A percentile compares a stretch with the other conserved stretches of the same genome.
Conservation (phyloP, 352 stramenopile genomes). For the Phytophthora multivora region DNA sequence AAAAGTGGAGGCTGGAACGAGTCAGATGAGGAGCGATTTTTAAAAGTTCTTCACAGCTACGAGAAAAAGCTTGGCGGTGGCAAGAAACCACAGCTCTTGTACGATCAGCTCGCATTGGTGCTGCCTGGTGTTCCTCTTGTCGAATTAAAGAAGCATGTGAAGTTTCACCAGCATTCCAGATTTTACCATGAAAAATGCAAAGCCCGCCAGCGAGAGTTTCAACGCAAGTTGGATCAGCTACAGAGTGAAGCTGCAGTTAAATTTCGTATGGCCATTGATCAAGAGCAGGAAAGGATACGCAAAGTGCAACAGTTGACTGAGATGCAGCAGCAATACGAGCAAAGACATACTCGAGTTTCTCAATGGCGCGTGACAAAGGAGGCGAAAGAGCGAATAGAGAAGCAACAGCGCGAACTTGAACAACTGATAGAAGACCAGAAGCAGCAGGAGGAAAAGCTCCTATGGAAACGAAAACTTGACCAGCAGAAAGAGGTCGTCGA, state of each 20-base stretch:
- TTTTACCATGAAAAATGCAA: constrained; percentile 64
- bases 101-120: constrained; percentile 56
- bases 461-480: constrained; percentile 50
- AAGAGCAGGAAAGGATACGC: constrained; percentile 31
- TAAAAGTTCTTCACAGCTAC: constrained; percentile 56
- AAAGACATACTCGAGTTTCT: constrained; percentile 48
- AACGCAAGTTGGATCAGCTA: constrained; percentile 41
- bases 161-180: constrained; percentile 61
- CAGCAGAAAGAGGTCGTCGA: constrained; percentile 56
- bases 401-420: constrained; percentile 64
- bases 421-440: constrained; percentile 41
- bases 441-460: constrained; percentile 43
- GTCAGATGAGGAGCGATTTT: constrained; percentile 63
- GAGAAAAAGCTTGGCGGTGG: constrained; percentile 35
- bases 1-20: constrained; percentile 52
- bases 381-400: constrained; percentile 57
- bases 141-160: constrained; percentile 58
- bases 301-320: constrained; percentile 42
- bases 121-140: constrained; percentile 40
- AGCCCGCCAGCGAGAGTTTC: constrained; percentile 51
- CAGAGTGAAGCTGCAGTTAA: constrained; percentile 33
- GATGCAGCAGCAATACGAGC: constrained; percentile 46
- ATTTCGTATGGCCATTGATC: constrained; percentile 27
- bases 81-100: constrained; percentile 62
- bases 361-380: constrained; percentile 61